Evolutionary conservation across 192 early-diverging fungal species (phyloP).

Genomic region (Coemansia sp.): DNA sequence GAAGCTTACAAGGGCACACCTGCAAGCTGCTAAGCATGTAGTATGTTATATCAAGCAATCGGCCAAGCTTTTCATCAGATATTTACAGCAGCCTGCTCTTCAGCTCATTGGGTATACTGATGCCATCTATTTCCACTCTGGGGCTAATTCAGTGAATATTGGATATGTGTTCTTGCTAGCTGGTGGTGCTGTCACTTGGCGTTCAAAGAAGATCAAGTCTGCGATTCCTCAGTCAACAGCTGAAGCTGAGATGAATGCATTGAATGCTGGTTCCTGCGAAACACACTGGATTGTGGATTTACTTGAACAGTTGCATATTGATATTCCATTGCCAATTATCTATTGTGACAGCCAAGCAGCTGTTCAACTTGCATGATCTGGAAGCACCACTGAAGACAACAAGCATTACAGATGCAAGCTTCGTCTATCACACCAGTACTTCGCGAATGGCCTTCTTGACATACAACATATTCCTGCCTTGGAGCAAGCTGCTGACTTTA

Average conservation of each 20-base stretch:
- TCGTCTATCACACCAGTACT: not conserved
- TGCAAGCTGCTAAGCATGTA: not conserved
- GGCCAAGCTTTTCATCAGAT: not conserved
- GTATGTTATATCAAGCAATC: not conserved
- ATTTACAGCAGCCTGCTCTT: not conserved
- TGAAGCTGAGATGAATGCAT: conserved; percentile 8
- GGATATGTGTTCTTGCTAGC: conserved; percentile 6
- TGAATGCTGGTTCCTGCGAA: conserved; percentile 11
- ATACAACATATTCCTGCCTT: not conserved
- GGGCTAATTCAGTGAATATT: conserved; percentile 1
- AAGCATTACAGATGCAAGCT: conserved; percentile 1
- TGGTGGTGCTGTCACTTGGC: conserved; percentile 12
- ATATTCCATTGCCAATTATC: not conserved
- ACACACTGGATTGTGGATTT: not conserved
- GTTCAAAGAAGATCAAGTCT: conserved; percentile 14
- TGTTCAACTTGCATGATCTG: not conserved
- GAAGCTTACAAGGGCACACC: not conserved
- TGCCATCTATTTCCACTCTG: conserved; percentile 10
- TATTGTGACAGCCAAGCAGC: conserved; percentile 2
- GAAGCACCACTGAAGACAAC: conserved; percentile 2
- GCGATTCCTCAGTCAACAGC: conserved; percentile 11
- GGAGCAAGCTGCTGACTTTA: not conserved
- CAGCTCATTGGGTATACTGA: too few species aligned
- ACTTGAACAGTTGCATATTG: not conserved
- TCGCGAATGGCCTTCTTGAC: not conserved